Evolutionary conservation across 345 rosid genomes (phyloP).

Genomic region (Salix suchowensis): DNA sequence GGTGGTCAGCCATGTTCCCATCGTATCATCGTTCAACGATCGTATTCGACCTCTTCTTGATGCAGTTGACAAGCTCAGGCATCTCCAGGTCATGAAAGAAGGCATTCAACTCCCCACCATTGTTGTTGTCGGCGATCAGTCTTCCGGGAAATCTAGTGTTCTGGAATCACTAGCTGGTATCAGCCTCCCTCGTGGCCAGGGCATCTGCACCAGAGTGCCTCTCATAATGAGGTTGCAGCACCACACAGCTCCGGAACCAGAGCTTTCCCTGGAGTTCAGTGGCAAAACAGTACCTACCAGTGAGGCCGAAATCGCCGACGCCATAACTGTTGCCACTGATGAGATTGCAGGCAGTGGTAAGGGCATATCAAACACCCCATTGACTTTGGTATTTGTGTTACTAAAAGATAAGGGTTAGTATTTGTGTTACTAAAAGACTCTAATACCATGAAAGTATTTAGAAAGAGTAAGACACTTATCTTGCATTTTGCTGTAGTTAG

Average conservation of each 20-base stretch:
- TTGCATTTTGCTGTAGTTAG: too few relatives aligned
- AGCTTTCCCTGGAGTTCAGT: conserved; percentile 34
- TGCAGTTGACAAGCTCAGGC: conserved; percentile 42
- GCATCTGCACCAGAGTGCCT: conserved; percentile 48
- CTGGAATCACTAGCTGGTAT: conserved; percentile 49
- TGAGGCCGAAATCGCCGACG: conserved; percentile 23
- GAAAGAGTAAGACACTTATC: too few relatives aligned
- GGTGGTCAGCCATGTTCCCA: too few relatives aligned
- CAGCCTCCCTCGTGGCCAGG: conserved; percentile 36
- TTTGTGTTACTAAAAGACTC: too few relatives aligned
- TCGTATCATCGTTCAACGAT: conserved; percentile 25
- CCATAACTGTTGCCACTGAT: conserved; percentile 35
- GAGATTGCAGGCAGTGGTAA: conserved; percentile 46
- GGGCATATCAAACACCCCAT: conserved; percentile 37
- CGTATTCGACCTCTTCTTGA: conserved; percentile 43
- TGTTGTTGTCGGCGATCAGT: conserved; percentile 34
- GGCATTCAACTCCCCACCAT: conserved; percentile 37
- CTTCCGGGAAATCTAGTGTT: conserved; percentile 34
- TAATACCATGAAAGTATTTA: too few relatives aligned
- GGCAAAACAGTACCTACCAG: conserved; percentile 20
- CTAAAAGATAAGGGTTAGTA: too few relatives aligned
- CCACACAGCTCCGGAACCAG: not conserved
- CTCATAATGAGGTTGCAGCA: conserved; percentile 51
- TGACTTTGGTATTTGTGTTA: conserved; percentile 39
- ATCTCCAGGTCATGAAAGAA: conserved; percentile 29